Evolutionary conservation across 805 yeast species (phyloP).

Genomic region (Isabelozyma pseudorhagii): DNA sequence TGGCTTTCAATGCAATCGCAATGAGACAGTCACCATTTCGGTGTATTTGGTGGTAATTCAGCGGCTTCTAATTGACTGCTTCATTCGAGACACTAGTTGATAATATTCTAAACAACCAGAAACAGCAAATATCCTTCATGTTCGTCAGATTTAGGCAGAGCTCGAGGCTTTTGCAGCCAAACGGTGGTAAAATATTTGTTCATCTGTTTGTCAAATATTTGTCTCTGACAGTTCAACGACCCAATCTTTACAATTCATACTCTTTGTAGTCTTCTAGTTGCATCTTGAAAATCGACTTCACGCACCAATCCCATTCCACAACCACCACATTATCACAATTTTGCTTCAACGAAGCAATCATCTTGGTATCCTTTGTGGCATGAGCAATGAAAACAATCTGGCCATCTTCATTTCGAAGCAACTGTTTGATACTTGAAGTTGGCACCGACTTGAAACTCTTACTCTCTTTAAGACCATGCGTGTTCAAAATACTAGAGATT

Average conservation of each 20-base stretch:
- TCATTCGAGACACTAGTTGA: no score
- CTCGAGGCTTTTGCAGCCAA: no score
- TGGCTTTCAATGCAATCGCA: no score
- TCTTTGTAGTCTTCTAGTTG: conserved; percentile 20
- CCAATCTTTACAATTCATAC: conserved; percentile 10
- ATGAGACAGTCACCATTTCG: no score
- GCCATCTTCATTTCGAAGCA: conserved; percentile 13
- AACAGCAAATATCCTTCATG: no score
- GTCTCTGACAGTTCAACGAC: no score
- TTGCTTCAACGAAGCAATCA: conserved; percentile 18
- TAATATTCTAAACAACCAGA: no score
- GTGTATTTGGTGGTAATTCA: no score
- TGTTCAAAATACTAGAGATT: conserved; percentile 52
- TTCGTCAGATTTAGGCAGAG: no score
- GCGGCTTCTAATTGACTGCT: no score
- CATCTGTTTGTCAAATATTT: no score
- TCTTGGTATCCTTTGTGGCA: conserved; percentile 34
- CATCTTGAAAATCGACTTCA: conserved; percentile 51
- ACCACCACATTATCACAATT: conserved; percentile 14
- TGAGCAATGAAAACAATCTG: conserved; percentile 25
- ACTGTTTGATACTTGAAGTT: conserved; percentile 8
- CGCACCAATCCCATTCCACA: conserved; percentile 67
- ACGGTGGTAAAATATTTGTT: no score
- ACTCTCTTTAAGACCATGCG: conserved; percentile 51
- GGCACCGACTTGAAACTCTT: conserved; percentile 16